Evolutionary conservation across 768 basidiomycete species (phyloP).

Genomic region (Psilocybe cyanescens): DNA sequence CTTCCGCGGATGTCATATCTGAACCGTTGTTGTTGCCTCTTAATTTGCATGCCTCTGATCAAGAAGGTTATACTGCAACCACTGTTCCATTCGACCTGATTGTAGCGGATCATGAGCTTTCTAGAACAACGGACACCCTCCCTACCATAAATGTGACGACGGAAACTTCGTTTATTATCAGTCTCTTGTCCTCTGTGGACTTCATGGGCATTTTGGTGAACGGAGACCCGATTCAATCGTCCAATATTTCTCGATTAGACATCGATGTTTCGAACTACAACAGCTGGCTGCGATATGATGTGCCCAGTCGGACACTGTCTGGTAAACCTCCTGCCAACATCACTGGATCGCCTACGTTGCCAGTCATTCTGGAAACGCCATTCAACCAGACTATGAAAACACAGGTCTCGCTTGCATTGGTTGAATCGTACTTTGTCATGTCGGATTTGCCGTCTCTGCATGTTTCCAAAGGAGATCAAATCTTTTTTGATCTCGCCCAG

Average conservation of each 20-base stretch:
- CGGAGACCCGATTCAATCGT: slow-evolving; percentile 55
- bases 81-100: slow-evolving; percentile 66
- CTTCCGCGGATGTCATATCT: slow-evolving; percentile 41
- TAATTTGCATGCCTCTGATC: slow-evolving; percentile 70
- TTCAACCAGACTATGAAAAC: slow-evolving; percentile 73
- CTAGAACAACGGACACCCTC: slow-evolving; percentile 45
- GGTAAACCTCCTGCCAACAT: slow-evolving; percentile 61
- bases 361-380: slow-evolving; percentile 61
- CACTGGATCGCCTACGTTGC: slow-evolving; percentile 44
- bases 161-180: slow-evolving; percentile 53
- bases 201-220: slow-evolving; percentile 69
- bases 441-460: slow-evolving; percentile 60
- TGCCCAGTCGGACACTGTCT: slow-evolving; percentile 54
- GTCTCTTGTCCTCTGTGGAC: slow-evolving; percentile 56
- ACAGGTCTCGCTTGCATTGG: slow-evolving; percentile 65
- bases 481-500: slow-evolving; percentile 56
- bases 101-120: slow-evolving; percentile 72
- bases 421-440: slow-evolving; percentile 73
- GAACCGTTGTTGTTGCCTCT: slow-evolving; percentile 52
- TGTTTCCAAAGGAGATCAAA: slow-evolving; percentile 49
- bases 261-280: slow-evolving; percentile 63
- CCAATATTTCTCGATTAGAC: slow-evolving; percentile 57
- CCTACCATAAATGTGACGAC: slow-evolving; percentile 76
- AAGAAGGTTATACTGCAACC: slow-evolving; percentile 69
- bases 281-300: slow-evolving; percentile 68